Evolutionary conservation across 2,329 filamentous ascomycete species (phyloP), one percentile per base, ranked within the genome.

Genomic region (Rhinocladiella mackenziei): DNA sequence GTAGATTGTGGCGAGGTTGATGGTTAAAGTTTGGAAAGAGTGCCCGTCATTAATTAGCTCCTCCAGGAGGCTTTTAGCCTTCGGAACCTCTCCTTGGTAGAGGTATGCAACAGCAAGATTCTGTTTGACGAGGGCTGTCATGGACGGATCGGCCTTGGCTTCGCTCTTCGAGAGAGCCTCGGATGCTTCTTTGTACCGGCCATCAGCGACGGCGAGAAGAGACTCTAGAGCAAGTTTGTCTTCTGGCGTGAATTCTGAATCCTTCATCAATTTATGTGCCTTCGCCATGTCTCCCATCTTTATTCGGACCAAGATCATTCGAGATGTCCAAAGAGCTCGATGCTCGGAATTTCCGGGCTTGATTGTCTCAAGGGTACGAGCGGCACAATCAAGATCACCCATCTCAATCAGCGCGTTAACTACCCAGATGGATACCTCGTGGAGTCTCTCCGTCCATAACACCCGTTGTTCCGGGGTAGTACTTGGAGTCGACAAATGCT

Each of bases 1-100:
- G 62, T 94, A 97, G 57, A 95, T 79, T 0, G 91, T 97, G 8
- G 83, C 81, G 9, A 98, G 66, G 62, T 97, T 97, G 67, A 96
- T 94, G 0, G 94, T 77, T 2, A 95, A 68, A 1, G 86, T 86
- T 51, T 86, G 82, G 45, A 91, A 96, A 0, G 80, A 77, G 29
- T 78, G 71, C 1, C 81, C 78, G 1, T 70, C 62, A 2, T 78
- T 72, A 0, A 89, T 71, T 8, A 94, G 67, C 0, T 68, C 65
- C 58, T 91, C 83, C 2, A 96, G 69, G 1, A 86, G 65, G 9
- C 71, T 65, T 10, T 79, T 78, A 1, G 86, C 84, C 74, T 88
- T 78, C 43, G 78, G 73, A 63, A 96, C 81, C 43, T 75, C 75
- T 3, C 89, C 89, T 0, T 81, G 78, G 61, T 97, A 97, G 0